phyloP scores from a whole-genome alignment of 2,329 filamentous ascomycete genomes.

The Phialophora expanda region DNA sequence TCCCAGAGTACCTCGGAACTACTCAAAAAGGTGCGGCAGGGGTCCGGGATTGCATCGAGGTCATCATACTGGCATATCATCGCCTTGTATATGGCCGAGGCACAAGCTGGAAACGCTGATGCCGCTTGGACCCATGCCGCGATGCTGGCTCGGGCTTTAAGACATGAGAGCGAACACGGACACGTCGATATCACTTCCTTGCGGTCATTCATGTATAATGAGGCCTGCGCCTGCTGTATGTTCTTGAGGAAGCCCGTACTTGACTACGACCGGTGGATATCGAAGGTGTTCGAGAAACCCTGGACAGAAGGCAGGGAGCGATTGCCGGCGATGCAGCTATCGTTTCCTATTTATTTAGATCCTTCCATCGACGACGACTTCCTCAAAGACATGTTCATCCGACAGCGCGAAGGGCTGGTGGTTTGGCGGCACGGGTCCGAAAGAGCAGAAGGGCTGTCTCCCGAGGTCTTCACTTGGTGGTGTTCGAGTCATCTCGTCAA shows the following conservation, averaged over 20 bases:
- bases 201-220: conserved; percentile 22
- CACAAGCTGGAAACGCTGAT: conserved; percentile 15
- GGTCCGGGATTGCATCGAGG: conserved; percentile 5
- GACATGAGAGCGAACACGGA: conserved; percentile 10
- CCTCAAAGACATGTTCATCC: conserved; percentile 12
- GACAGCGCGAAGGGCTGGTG: conserved; percentile 11
- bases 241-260: conserved; percentile 14
- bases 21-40: conserved; percentile 4
- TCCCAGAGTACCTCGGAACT: conserved; percentile 16
- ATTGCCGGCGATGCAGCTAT: conserved; percentile 9
- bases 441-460: conserved; percentile 9
- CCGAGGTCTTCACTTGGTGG: conserved; percentile 18
- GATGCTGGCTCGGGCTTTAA: conserved; percentile 14
- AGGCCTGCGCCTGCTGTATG: conserved; percentile 18
- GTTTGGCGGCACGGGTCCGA: conserved; percentile 17
- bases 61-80: conserved; percentile 17
- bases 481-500: conserved; percentile 19
- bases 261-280: conserved; percentile 12
- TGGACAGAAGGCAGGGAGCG: conserved; percentile 9
- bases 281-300: conserved; percentile 5
- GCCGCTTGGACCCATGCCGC: conserved; percentile 13
- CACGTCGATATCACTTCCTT: conserved; percentile 15
- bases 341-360: conserved; percentile 7
- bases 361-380: conserved; percentile 6
- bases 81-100: conserved; percentile 14